Evolutionary conservation across 371 early-diverging fungal genomes (phyloP), one percentile per base, ranked within the genome.

Genomic region (Mucor ambiguus): DNA sequence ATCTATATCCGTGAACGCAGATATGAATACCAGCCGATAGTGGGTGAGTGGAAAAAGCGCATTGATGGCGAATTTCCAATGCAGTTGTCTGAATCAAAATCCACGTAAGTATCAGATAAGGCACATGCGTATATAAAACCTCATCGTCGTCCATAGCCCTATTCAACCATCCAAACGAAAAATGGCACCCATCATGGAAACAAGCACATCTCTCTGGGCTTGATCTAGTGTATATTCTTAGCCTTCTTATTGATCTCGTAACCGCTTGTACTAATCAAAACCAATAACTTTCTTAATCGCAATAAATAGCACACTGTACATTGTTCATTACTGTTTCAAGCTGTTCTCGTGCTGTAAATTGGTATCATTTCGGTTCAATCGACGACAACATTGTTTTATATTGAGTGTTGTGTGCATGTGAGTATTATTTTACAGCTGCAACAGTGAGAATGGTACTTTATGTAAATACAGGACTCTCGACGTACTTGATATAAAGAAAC

Each of bases 1-100:
- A 20, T 49, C 14, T 56, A 46, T 16, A 71, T 71, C n/a, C 60
- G 26, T 0, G 52, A 63, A 24, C 58, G 71, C 24, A 46, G 48
- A 37, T 74, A 64, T 48, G 60, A 71, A 20, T 74, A 55, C 35
- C 41, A 67, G n/a, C 74, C 74, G 20, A 67, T 38, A 26, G 52
- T 57, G 8, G 58, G 24, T 43, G 71, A 71, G 60, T 74, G 74
- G 74, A 58, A 64, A 22, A 73, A 61, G n/a, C 61, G 70, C 4
- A 41, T 48, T n/a, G 20, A 46, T 9, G 24, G 16, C 33, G 7
- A 28, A 1, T 18, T 2, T 7, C 58, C 68, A 16, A 49, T 58
- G 14, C 58, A 35, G 30, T 49, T 63, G 24, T 35, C 52, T 30
- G 29, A 37, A 58, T 68, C 68, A 10, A 35, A 48, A 32, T 68